Evolutionary conservation across 169 alveolate species (phyloP).

Genomic region (Fabrea salina): DNA sequence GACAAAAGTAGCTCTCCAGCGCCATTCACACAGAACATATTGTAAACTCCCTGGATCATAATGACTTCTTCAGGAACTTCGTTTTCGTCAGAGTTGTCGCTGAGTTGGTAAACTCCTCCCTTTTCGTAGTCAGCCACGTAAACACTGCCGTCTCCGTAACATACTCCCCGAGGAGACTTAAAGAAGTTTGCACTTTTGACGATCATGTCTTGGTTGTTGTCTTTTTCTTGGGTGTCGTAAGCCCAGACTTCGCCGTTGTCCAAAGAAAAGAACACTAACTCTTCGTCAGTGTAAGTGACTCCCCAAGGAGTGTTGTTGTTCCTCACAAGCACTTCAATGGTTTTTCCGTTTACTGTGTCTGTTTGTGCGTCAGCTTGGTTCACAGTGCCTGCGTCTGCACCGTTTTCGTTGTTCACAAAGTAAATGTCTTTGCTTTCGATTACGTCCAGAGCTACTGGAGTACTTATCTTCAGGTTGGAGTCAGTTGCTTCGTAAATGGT

Average conservation of each 20-base stretch:
- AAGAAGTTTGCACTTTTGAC: not conserved
- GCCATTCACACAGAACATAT: conserved; percentile 12
- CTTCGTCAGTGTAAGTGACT: not conserved
- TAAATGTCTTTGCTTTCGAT: conserved; percentile 12
- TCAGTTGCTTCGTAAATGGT: not conserved
- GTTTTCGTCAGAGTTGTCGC: not conserved
- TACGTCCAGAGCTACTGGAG: conserved; percentile 16
- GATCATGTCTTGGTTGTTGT: too few relatives aligned
- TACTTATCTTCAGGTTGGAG: not conserved
- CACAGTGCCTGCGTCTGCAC: not conserved
- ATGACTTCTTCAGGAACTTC: not conserved
- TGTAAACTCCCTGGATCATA: not conserved
- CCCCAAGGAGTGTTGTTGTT: not conserved
- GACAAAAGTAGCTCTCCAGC: too few relatives aligned
- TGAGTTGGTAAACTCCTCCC: not conserved
- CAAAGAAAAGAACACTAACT: not conserved
- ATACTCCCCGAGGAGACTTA: conserved; percentile 20
- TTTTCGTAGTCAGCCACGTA: not conserved
- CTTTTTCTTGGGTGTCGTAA: not conserved
- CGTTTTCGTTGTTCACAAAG: conserved; percentile 5
- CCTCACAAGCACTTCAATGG: not conserved
- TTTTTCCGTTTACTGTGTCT: not conserved
- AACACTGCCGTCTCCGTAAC: not conserved
- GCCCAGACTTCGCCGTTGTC: not conserved
- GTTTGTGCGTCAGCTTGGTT: conserved; percentile 1